phyloP scores from a whole-genome alignment of 306 rosid genomes.

The Prunus padus region DNA sequence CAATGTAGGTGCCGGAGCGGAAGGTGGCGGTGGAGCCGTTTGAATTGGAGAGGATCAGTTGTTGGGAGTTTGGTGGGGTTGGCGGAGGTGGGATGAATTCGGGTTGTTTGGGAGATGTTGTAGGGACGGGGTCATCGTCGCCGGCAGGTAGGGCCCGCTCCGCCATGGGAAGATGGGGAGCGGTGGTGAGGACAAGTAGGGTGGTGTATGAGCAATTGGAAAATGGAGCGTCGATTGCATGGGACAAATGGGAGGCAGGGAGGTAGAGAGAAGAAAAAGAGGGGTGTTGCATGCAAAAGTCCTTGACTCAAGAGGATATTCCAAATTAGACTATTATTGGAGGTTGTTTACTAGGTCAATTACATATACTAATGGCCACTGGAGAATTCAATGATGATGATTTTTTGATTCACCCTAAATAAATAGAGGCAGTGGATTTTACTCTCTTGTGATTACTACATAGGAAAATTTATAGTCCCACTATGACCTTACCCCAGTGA shows the following conservation, averaged over 20 bases:
- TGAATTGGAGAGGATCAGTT: not conserved
- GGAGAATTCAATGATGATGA: not conserved
- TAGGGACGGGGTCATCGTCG: not conserved
- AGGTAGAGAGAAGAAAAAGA: not conserved
- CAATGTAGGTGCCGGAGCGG: constrained; percentile 43
- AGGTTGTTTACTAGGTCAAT: not conserved
- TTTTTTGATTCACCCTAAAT: not conserved
- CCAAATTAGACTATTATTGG: not conserved
- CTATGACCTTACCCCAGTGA: too few relatives aligned
- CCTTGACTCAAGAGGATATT: not conserved
- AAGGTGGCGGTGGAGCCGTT: not conserved
- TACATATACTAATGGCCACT: not conserved
- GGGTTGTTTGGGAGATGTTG: not conserved
- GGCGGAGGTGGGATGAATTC: not conserved
- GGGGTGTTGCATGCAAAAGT: not conserved
- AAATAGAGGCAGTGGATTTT: not conserved
- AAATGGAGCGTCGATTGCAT: constrained; percentile 18
- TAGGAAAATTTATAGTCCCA: not conserved
- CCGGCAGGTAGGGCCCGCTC: constrained; percentile 45
- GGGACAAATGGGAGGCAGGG: constrained; percentile 21
- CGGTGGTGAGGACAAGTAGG: constrained; percentile 21
- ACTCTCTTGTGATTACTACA: not conserved
- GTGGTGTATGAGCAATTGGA: constrained; percentile 14
- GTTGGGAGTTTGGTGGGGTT: not conserved
- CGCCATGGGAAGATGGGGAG: constrained; percentile 71